A percentile compares a stretch with the other conserved stretches of the same genome.
Evolutionary conservation across 768 basidiomycete genomes (phyloP).

Genomic region (Termitomyces sp.): DNA sequence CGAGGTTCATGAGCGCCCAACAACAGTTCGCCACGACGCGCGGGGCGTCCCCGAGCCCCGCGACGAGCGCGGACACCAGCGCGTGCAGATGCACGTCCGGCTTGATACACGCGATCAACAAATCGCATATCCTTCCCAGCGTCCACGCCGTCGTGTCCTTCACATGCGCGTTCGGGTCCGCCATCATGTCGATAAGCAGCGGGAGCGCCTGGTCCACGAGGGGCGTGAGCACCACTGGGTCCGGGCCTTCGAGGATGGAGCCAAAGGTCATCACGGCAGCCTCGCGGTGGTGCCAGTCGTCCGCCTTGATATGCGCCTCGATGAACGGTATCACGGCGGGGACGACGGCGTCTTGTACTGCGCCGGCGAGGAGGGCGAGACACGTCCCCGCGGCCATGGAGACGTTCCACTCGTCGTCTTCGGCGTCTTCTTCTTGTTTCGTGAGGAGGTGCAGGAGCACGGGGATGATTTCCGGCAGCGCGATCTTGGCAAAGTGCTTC

Average conservation of each 20-base stretch:
- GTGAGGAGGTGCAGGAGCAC: slow-evolving; percentile 86
- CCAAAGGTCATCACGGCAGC: slow-evolving; percentile 99
- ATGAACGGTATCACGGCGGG: slow-evolving; percentile 96
- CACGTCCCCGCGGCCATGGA: slow-evolving; percentile 97
- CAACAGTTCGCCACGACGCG: slow-evolving; percentile 92
- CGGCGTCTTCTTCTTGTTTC: slow-evolving; percentile 93
- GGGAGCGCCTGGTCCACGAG: slow-evolving; percentile 93
- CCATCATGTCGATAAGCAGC: slow-evolving; percentile 94
- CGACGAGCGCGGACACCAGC: slow-evolving; percentile 78
- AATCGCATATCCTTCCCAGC: slow-evolving; percentile 89
- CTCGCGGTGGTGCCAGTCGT: slow-evolving; percentile 94
- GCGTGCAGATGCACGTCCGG: slow-evolving; percentile 84
- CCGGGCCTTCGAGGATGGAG: slow-evolving; percentile 95
- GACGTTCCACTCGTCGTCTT: slow-evolving; percentile 98
- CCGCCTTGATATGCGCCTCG: slow-evolving; percentile 87
- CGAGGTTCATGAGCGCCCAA: slow-evolving; percentile 94
- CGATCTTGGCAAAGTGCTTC: slow-evolving; percentile 89
- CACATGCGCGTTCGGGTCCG: slow-evolving; percentile 76
- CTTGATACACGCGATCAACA: slow-evolving; percentile 81
- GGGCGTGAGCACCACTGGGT: slow-evolving; percentile 79
- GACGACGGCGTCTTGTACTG: slow-evolving; percentile 88
- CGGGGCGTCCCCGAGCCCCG: slow-evolving; percentile 73
- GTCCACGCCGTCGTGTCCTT: slow-evolving; percentile 99
- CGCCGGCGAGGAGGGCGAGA: slow-evolving; percentile 80
- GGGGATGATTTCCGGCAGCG: slow-evolving; percentile 91